Evolutionary conservation across 2,329 filamentous ascomycete species (phyloP).

Genomic region (Hypoxylon sp.): DNA sequence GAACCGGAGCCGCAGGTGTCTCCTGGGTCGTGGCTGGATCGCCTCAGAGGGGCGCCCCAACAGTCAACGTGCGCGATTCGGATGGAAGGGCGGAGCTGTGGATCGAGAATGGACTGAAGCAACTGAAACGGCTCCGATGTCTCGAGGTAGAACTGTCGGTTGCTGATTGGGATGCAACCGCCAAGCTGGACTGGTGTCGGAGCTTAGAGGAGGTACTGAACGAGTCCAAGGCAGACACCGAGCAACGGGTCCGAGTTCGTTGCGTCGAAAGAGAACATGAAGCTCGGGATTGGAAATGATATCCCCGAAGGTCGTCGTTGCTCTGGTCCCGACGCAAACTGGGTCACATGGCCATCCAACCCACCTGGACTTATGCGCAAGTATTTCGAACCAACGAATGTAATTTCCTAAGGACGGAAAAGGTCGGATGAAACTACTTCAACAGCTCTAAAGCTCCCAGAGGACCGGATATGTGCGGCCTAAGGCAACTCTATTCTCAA

Average conservation of each 20-base stretch:
- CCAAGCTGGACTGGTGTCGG: conserved; percentile 58
- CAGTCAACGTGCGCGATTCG: conserved; percentile 35
- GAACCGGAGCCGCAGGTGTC: conserved; percentile 26
- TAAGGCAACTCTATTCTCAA: conserved; percentile 15
- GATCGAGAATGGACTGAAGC: conserved; percentile 55
- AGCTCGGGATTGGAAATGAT: conserved; percentile 2
- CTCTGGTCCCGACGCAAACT: neutral
- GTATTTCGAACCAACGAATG: neutral
- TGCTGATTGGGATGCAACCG: conserved; percentile 51
- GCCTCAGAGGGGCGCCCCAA: conserved; percentile 29
- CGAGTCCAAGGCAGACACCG: conserved; percentile 25
- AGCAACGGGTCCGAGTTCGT: conserved; percentile 45
- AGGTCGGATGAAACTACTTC: neutral
- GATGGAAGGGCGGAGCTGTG: conserved; percentile 44
- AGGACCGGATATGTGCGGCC: conserved; percentile 4
- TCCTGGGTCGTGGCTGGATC: conserved; percentile 41
- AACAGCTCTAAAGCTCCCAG: neutral
- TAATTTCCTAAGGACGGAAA: neutral
- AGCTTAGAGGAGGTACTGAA: conserved; percentile 53
- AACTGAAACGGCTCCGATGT: conserved; percentile 54
- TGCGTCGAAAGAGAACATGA: conserved; percentile 48
- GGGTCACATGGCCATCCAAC: conserved; percentile 2
- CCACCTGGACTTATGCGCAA: conserved; percentile 9
- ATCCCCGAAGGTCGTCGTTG: neutral
- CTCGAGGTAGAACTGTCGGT: conserved; percentile 61